These are phyloP conservation scores for Pluteus cervinus DNA, from an alignment of 768 basidiomycete species.

Conservation along the genomic window DNA sequence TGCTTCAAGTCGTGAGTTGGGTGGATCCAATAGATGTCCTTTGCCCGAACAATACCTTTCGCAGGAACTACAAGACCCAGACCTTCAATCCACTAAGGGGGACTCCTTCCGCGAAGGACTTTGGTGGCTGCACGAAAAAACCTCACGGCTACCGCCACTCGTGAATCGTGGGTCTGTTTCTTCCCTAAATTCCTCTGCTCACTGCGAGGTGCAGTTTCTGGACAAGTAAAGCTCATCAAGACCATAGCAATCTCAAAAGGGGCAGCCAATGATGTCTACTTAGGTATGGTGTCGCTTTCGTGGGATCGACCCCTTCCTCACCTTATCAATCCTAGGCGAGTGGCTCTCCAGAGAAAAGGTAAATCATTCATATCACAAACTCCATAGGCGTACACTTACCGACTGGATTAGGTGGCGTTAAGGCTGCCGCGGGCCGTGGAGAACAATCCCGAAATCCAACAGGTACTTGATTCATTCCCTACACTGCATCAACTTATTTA, in stretches of 20 bases:
- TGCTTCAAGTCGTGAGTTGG: slow-evolving; percentile 30
- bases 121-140: slow-evolving; percentile 31
- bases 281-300: slow-evolving; percentile 17
- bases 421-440: slow-evolving; percentile 28
- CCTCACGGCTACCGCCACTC: slow-evolving; percentile 34
- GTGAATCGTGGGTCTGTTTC: slow-evolving; percentile 28
- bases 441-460: slow-evolving; percentile 25
- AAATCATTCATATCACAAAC: slow-evolving; percentile 2
- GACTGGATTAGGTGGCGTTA: slow-evolving; percentile 30
- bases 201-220: slow-evolving; percentile 26
- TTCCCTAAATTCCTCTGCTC: background rate
- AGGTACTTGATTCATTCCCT: slow-evolving; percentile 16
- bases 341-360: slow-evolving; percentile 36
- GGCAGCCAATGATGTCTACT: slow-evolving; percentile 32
- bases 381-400: background rate
- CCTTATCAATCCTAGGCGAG: slow-evolving; percentile 20
- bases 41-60: slow-evolving; percentile 4
- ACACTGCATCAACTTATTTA: background rate
- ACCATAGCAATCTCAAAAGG: slow-evolving; percentile 26
- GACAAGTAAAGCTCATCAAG: slow-evolving; percentile 29
- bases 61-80: slow-evolving; percentile 32
- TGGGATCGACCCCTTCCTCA: slow-evolving; percentile 2
- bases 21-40: background rate
- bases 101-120: slow-evolving; percentile 30
- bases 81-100: slow-evolving; percentile 22